Percentiles rank a stretch among this genome's conserved stretches.
These are phyloP conservation scores for Lachancea thermotolerans DNA, from an alignment of 805 yeast species.

Conservation along the genomic window DNA sequence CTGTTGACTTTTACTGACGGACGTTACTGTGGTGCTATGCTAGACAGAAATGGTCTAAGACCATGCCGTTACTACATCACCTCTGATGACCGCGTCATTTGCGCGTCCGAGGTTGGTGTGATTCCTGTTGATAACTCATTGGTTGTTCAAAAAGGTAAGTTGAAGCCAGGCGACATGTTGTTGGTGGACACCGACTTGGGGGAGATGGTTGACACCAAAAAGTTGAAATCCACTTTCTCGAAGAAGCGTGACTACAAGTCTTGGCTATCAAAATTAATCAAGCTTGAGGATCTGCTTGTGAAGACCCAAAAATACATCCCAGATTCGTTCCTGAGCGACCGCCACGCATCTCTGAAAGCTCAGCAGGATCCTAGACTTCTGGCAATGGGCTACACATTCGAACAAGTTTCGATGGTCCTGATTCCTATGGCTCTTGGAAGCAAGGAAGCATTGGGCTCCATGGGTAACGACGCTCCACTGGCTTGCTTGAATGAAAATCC, in stretches of 20 bases:
- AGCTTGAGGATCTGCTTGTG: conserved; percentile 64
- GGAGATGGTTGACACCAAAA: conserved; percentile 86
- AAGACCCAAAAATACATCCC: conserved; percentile 41
- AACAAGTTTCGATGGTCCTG: conserved; percentile 73
- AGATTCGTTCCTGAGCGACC: conserved; percentile 17
- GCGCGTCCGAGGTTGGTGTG: conserved; percentile 98
- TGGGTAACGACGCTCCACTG: conserved; percentile 96
- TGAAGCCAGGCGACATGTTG: conserved; percentile 94
- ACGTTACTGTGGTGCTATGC: conserved; percentile 95
- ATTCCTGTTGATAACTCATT: conserved; percentile 79
- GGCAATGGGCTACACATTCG: conserved; percentile 92
- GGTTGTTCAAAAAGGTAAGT: conserved; percentile 83
- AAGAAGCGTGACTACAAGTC: conserved; percentile 84
- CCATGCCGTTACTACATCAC: conserved; percentile 98
- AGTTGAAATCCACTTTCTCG: conserved; percentile 74
- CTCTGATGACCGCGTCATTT: conserved; percentile 88
- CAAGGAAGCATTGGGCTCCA: conserved; percentile 93
- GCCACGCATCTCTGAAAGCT: conserved; percentile 34
- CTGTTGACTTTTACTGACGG: conserved; percentile 95
- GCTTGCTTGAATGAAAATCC: conserved; percentile 96
- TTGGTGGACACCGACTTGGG: conserved; percentile 92
- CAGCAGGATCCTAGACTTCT: conserved; percentile 77
- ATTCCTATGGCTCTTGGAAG: conserved; percentile 93
- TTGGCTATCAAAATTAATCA: conserved; percentile 84
- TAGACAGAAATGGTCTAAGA: conserved; percentile 95